A percentile compares a stretch with the other conserved stretches of the same genome.
Conservation (phyloP, 495 filamentous ascomycete species). For the Penicillium canescens region DNA sequence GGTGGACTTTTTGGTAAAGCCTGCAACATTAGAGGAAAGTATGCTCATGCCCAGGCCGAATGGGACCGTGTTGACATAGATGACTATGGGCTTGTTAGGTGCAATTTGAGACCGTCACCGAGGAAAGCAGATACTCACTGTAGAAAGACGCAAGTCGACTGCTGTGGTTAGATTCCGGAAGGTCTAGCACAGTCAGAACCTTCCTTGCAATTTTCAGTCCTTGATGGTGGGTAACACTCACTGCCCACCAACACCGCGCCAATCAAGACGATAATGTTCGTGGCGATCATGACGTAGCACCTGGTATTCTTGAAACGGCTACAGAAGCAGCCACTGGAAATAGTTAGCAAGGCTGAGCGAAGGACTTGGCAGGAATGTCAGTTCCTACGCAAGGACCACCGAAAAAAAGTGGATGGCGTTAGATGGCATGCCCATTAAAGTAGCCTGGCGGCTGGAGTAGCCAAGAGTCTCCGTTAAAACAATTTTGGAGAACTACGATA, state of each 20-base stretch:
- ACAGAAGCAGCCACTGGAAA: not conserved
- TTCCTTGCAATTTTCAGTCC: too few species aligned
- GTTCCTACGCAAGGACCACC: not conserved
- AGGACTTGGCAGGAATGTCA: too few species aligned
- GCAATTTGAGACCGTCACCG: too few species aligned
- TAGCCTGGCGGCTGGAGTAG: conserved; percentile 8
- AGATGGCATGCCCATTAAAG: conserved; percentile 10
- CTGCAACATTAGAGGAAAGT: conserved; percentile 29
- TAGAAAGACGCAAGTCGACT: too few species aligned
- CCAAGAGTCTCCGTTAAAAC: conserved; percentile 13
- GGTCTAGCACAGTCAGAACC: too few species aligned
- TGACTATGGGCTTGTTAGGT: too few species aligned
- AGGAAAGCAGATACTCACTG: too few species aligned
- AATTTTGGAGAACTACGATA: conserved; percentile 13
- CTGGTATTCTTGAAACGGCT: not conserved
- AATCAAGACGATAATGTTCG: conserved; percentile 8
- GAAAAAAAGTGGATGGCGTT: conserved; percentile 12
- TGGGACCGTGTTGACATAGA: conserved; percentile 3
- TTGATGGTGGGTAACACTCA: not conserved
- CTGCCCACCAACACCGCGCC: conserved; percentile 6
- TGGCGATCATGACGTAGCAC: conserved; percentile 6
- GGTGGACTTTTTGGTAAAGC: conserved; percentile 32
- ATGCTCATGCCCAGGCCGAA: conserved; percentile 29
- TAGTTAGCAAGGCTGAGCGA: not conserved
- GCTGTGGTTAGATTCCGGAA: too few species aligned